These are phyloP conservation scores for Apiospora koreana DNA, from an alignment of 2,329 filamentous ascomycete genomes.

Conservation along the genomic window DNA sequence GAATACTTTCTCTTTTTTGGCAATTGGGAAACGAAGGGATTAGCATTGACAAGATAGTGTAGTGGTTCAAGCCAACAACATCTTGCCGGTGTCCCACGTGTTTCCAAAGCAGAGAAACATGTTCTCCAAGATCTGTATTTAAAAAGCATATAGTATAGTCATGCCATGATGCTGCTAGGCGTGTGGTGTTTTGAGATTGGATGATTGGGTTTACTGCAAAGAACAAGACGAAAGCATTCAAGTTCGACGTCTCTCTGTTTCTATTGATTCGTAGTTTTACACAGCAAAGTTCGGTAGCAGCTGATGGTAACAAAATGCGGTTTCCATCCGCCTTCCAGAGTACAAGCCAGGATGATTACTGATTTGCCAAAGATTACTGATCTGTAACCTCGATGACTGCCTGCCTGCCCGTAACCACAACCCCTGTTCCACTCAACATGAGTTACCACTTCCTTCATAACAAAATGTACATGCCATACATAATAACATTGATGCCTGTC, in stretches of 20 bases:
- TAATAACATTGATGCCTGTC: not conserved
- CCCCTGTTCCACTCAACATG: not conserved
- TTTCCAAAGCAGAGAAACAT: not conserved
- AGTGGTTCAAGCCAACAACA: not conserved
- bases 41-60: not conserved
- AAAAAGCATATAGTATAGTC: not conserved
- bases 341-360: not conserved
- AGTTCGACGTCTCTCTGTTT: not conserved
- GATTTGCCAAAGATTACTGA: not conserved
- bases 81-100: not conserved
- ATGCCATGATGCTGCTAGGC: not conserved
- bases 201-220: not conserved
- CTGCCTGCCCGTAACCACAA: not conserved
- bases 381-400: not conserved
- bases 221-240: not conserved
- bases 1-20: no score
- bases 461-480: not conserved
- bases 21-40: not conserved
- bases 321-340: not conserved
- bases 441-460: not conserved
- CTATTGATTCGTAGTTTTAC: constrained; percentile 5
- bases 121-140: not conserved
- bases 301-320: not conserved
- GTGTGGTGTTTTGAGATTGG: not conserved
- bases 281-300: not conserved